Evolutionary conservation across 2,329 filamentous ascomycete species (phyloP).

Genomic region (Sordariomycetes sp.): DNA sequence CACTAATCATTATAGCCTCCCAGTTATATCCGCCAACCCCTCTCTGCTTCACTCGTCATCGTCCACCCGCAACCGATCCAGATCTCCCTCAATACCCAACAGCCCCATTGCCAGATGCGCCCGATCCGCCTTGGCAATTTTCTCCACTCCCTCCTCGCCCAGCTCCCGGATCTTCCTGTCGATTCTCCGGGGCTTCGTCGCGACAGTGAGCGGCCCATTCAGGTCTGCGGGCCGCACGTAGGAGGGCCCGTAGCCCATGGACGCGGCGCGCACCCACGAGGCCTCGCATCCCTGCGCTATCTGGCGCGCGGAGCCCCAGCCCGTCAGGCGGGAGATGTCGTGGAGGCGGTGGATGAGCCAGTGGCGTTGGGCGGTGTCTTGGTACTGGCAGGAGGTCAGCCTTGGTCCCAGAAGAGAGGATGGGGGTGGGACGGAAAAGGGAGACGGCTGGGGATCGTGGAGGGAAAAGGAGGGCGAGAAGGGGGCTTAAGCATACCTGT

Average conservation of each 20-base stretch:
- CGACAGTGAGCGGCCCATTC: conserved; percentile 26
- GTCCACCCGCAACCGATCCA: conserved; percentile 50
- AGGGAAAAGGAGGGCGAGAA: not conserved
- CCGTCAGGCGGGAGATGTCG: conserved; percentile 69
- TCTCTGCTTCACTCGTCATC: conserved; percentile 15
- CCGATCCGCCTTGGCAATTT: conserved; percentile 51
- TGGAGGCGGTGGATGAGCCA: conserved; percentile 68
- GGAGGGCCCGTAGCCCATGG: conserved; percentile 63
- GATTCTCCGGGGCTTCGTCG: conserved; percentile 38
- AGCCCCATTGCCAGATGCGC: conserved; percentile 71
- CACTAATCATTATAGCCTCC: not conserved
- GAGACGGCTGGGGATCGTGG: not conserved
- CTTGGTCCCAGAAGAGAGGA: conserved; percentile 7
- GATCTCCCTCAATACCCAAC: conserved; percentile 66
- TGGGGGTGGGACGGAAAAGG: not conserved
- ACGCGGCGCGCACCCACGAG: conserved; percentile 66
- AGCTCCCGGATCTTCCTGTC: conserved; percentile 40
- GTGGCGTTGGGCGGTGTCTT: conserved; percentile 58
- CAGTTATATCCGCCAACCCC: not conserved
- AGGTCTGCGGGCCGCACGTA: conserved; percentile 45
- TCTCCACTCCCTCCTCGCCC: conserved; percentile 33
- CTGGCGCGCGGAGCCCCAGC: conserved; percentile 74
- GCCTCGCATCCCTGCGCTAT: conserved; percentile 80
- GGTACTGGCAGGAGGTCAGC: conserved; percentile 41
- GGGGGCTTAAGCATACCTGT: conserved; percentile 33